phyloP scores from a whole-genome alignment of 2,329 filamentous ascomycete species.

The Xylariaceae sp. region DNA sequence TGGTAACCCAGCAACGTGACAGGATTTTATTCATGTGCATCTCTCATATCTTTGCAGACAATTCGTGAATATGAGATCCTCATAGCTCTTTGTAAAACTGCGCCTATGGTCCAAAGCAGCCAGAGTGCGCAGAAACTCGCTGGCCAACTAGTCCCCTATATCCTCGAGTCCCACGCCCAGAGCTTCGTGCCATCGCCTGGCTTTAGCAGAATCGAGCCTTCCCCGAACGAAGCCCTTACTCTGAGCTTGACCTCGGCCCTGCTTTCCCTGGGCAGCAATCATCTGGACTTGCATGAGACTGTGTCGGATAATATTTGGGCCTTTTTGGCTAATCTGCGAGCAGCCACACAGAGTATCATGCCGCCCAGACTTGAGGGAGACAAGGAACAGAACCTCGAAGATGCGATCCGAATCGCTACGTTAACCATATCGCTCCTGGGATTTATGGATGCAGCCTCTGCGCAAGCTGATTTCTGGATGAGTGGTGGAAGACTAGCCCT shows the following conservation, averaged over 20 bases:
- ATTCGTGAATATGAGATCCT: conserved; percentile 89
- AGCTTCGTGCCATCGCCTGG: conserved; percentile 73
- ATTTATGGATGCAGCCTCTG: conserved; percentile 77
- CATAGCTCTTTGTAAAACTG: conserved; percentile 84
- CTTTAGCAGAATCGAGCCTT: conserved; percentile 76
- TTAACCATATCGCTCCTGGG: conserved; percentile 82
- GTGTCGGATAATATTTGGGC: conserved; percentile 62
- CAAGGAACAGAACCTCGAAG: conserved; percentile 56
- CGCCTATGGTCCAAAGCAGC: conserved; percentile 63
- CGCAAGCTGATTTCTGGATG: conserved; percentile 75
- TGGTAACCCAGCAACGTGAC: conserved; percentile 42
- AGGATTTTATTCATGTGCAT: neutral
- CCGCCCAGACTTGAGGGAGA: conserved; percentile 50
- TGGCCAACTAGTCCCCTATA: conserved; percentile 75
- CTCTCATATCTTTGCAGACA: conserved; percentile 48
- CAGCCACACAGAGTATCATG: conserved; percentile 52
- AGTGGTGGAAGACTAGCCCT: conserved; percentile 67
- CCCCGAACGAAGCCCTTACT: conserved; percentile 80
- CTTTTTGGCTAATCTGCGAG: conserved; percentile 67
- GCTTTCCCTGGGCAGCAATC: conserved; percentile 71
- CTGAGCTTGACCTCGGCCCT: conserved; percentile 75
- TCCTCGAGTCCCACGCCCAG: conserved; percentile 79
- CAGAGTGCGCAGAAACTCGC: conserved; percentile 73
- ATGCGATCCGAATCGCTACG: conserved; percentile 65
- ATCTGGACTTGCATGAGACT: conserved; percentile 60